A percentile compares a stretch with the other conserved stretches of the same genome.
phyloP scores from a whole-genome alignment of 2,329 filamentous ascomycete species.

The Fusarium tricinctum region DNA sequence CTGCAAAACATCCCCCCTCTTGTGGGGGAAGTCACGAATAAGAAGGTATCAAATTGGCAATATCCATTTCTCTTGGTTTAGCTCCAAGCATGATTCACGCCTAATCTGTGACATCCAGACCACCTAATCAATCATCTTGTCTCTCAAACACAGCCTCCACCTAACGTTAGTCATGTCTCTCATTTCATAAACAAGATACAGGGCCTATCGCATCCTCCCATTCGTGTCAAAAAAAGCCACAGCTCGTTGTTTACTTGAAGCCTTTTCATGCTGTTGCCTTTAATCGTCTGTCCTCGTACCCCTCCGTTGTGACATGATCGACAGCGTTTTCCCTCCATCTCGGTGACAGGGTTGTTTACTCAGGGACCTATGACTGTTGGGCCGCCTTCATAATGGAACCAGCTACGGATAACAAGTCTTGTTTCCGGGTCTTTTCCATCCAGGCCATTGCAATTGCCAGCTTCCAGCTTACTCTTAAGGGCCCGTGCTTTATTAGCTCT shows the following conservation, averaged over 20 bases:
- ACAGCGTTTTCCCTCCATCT: constrained; percentile 28
- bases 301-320: constrained; percentile 33
- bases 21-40: not conserved
- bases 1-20: not conserved
- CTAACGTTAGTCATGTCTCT: constrained; percentile 22
- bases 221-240: not conserved
- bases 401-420: constrained; percentile 1
- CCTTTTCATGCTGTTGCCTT: not conserved
- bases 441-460: constrained; percentile 16
- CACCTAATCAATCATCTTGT: constrained; percentile 9
- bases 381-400: constrained; percentile 3
- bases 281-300: constrained; percentile 9
- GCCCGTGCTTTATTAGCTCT: constrained; percentile 15
- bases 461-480: constrained; percentile 1
- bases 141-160: constrained; percentile 27
- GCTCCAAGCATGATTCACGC: constrained; percentile 9
- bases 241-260: constrained; percentile 17
- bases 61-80: constrained; percentile 1
- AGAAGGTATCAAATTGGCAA: not conserved
- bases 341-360: constrained; percentile 26
- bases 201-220: not conserved
- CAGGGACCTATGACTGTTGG: constrained; percentile 29
- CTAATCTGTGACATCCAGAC: constrained; percentile 2
- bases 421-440: constrained; percentile 1
- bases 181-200: not conserved